Evolutionary conservation across 257 asterid species (phyloP), one percentile per base, ranked within the genome.

Genomic region (Plantago elongata): DNA sequence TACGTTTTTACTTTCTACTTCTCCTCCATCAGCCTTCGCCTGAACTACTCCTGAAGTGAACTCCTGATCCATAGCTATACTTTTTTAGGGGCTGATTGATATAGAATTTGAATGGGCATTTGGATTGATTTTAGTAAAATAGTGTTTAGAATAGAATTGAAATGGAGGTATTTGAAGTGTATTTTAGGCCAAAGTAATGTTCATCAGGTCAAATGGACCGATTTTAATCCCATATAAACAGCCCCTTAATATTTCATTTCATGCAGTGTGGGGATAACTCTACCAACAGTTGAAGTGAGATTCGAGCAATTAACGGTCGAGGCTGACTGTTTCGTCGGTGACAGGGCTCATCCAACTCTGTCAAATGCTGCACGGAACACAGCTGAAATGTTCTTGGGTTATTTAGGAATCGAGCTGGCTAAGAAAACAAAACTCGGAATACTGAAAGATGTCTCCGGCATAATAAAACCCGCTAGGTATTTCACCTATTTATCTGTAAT

Each of bases 401-500:
- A 62, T 46, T 57, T 80, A 16, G 89, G 90, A 27, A 65, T 83
- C 13, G 70, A 66, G 18, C 16, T 76, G 45, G 80, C 83, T 11
- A 60, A 75, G 27, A 83, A 72, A 54, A 75, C 88, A n/a, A 83
- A 78, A 60, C 90, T 82, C 68, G 76, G 84, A 0, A 78, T 85
- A 65, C 77, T 85, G 11, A 83, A 80, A 71, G 81, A 83, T 55
- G 70, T 54, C 7, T 85, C 90, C 0, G 94, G 94, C 67, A 77
- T 83, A 52, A 67, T 85, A 9, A 85, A 80, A 61, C 90, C 94
- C 37, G 83, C 90, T 5, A 85, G 94, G 89, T 85, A 76, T 5
- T 22, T 11, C 56, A 34, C 40, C 40, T 34, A 34, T 34, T 34
- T 34, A 34, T 7, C 40, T 34, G 27, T 22, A 22, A 22, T 22